Base-by-base conservation (phyloP, 768 basidiomycete genomes). In the Tricholoma sp. region DNA sequence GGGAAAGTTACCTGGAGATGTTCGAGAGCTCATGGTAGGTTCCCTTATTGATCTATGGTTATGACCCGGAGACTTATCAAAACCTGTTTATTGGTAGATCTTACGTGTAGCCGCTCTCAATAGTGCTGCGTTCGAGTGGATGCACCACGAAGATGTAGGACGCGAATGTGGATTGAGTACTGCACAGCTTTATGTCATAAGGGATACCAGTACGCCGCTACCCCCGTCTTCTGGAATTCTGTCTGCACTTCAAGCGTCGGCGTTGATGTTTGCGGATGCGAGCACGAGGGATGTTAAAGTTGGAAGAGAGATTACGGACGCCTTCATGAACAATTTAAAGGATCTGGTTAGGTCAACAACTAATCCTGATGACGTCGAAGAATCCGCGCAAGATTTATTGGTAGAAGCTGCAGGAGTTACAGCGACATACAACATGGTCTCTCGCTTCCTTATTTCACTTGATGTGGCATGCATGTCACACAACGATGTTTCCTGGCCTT, bases 391-490 rank as follows among this genome's bases (percentile, higher is more conserved):
- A 45, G 78, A 77, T 64, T 59, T 81, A 7, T 72, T 84, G 37
- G 79, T 82, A 36, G 85, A 88, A 63, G 80, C 77, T 17, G 74
- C 77, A 0, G 74, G 80, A 52, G 72, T 80, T 1, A 78, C 79
- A 0, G 80, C 80, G 4, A 69, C 74, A 0, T 88, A 88, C 68
- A 86, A 86, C 69, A 82, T 86, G 81, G 85, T 88, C 6, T 85
- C 84, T 17, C 75, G 86, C n/a, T 80, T 86, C 60, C 71, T 88
- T 31, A 70, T 85, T 11, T 76, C 83, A 0, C 74, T 82, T 11
- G 84, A 88, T 59, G 81, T 88, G 1, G 81, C 76, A 52, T 83
- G 84, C 8, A 67, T 76, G 59, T 74, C 76, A 0, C 75, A 80
- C 44, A 64, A 68, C 17, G 62, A 66, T 11, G 77, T 80, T 5